Evolutionary conservation across 2,329 filamentous ascomycete species (phyloP), one percentile per base, ranked within the genome.

Genomic region (Aureobasidium musti): DNA sequence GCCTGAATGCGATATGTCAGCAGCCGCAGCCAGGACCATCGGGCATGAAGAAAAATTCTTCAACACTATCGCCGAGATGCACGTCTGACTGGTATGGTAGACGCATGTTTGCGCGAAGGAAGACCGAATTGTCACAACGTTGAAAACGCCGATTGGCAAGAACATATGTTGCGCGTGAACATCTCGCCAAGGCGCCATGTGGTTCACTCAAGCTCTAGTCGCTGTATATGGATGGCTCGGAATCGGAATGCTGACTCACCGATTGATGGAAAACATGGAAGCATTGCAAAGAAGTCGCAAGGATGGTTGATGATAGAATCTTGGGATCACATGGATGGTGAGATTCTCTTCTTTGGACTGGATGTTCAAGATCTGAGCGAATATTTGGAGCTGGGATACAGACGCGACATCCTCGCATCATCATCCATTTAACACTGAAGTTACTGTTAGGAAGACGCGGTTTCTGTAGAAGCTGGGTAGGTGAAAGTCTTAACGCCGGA

Each of bases 181-280:
- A n/a, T 30, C 23, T 39, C 17, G 57, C 57, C 57, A 61, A 61
- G 57, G 30, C 57, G 57, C 57, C 43, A 50, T 61, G 57, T 50
- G 57, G 30, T 49, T 37, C 39, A 6, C 2, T 33, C 26, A 23
- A 59, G 54, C 54, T 57, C 37, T 57, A 56, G 35, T 23, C 11
- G 54, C 54, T 45, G 37, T 45, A 28, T n/a, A 43, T 14, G 37
- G 19, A n/a, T 28, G 17, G 8, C 35, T 39, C 54, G 39, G 54
- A 19, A 14, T 26, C 54, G 39, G 39, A 33, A 45, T 45, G 39
- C 54, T 59, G 54, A 59, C 26, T 59, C 54, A 59, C 39, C 54
- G 39, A 59, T 33, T 59, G 39, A 30, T 28, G 23, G 19, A 53
- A 37, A 37, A 37, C 30, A 54, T 45, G 54, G 26, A 30, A 59